Percentiles rank a stretch among this genome's conserved stretches.
Conservation (phyloP, 164 flowering plant genomes). For the Aristolochia fimbriata region DNA sequence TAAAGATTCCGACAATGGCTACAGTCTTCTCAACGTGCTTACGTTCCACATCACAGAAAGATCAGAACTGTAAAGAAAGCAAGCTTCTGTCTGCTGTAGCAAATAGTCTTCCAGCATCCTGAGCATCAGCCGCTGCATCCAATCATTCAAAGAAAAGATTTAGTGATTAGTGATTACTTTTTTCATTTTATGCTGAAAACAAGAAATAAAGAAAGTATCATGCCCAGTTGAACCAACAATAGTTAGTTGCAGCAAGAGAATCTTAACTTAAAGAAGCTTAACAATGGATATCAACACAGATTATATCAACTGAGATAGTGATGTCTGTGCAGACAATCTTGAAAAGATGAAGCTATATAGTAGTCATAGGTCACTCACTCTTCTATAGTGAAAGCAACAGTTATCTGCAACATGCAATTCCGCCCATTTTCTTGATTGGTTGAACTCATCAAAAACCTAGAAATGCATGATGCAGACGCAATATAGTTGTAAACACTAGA, state of each 20-base stretch:
- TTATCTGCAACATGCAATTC: slow-evolving; percentile 79
- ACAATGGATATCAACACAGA: background rate
- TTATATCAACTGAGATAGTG: background rate
- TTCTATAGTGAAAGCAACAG: slow-evolving; percentile 81
- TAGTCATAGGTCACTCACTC: slow-evolving; percentile 35
- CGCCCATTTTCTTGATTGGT: slow-evolving; percentile 62
- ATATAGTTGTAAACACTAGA: too few species aligned
- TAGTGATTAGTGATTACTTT: background rate
- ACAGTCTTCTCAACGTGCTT: slow-evolving; percentile 1
- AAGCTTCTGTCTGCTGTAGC: slow-evolving; percentile 12
- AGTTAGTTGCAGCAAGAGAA: too few species aligned
- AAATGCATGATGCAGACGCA: background rate
- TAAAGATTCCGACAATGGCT: background rate
- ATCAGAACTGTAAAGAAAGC: slow-evolving; percentile 9
- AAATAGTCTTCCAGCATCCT: slow-evolving; percentile 25
- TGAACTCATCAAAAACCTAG: slow-evolving; percentile 52
- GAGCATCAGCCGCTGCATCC: slow-evolving; percentile 52
- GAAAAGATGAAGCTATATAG: background rate
- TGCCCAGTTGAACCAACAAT: too few species aligned
- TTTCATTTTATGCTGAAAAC: background rate
- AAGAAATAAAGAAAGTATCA: background rate
- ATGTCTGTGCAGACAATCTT: background rate
- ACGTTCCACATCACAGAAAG: slow-evolving; percentile 55
- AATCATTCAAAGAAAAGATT: slow-evolving; percentile 5
- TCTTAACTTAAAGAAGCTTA: background rate